Evolutionary conservation across 345 rosid genomes (phyloP).

Genomic region (Cardamine occulta): DNA sequence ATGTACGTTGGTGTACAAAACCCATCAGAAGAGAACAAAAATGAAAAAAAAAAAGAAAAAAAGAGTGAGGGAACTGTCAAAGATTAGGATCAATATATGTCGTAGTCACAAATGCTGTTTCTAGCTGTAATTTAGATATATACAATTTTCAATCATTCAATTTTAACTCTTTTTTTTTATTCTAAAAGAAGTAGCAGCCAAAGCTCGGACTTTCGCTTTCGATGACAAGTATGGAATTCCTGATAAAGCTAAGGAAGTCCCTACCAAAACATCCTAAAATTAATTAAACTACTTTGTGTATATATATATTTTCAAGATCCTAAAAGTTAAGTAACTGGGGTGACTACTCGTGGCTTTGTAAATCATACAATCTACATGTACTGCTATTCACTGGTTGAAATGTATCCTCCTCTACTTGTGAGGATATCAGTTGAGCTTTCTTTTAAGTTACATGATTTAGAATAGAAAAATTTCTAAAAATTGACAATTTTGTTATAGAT

Average conservation of each 20-base stretch:
- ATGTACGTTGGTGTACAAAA: not conserved
- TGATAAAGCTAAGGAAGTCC: not conserved
- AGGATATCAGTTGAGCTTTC: not conserved
- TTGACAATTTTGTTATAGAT: too few species aligned
- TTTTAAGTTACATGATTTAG: too few species aligned
- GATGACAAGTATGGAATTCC: constrained; percentile 14
- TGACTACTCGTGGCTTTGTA: not conserved
- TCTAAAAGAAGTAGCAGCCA: constrained; percentile 1
- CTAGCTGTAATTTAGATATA: constrained; percentile 14
- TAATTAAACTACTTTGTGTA: not conserved
- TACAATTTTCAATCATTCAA: not conserved
- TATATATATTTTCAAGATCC: not conserved
- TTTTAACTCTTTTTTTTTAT: not conserved
- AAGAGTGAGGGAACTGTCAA: constrained; percentile 11
- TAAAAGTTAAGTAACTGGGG: not conserved
- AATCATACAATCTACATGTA: not conserved
- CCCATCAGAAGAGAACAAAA: not conserved
- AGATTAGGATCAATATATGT: constrained; percentile 4
- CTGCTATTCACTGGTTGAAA: too few species aligned
- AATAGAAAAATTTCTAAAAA: too few species aligned
- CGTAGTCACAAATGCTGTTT: not conserved
- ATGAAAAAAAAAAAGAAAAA: not conserved
- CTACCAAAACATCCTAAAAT: not conserved
- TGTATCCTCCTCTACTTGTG: too few species aligned
- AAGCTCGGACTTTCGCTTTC: constrained; percentile 2